phyloP scores from a whole-genome alignment of 192 early-diverging fungal genomes.

The Thamnidium elegans region DNA sequence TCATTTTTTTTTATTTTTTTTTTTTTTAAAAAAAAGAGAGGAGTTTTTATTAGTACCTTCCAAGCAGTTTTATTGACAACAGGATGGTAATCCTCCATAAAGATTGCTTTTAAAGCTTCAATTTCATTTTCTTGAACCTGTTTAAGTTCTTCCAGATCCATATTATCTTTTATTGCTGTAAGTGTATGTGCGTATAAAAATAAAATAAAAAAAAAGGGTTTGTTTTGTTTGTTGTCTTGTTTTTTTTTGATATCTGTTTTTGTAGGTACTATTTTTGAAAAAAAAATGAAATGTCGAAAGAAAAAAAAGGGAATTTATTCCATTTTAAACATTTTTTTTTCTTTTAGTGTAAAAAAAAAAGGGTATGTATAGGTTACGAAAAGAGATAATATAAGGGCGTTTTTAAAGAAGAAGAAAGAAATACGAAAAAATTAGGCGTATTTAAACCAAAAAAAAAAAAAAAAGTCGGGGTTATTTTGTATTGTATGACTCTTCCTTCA shows the following conservation, averaged over 20 bases:
- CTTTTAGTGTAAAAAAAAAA: not conserved
- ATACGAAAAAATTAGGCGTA: too few species aligned
- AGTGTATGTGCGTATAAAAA: not conserved
- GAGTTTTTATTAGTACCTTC: slow-evolving; percentile 37
- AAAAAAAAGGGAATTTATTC: not conserved
- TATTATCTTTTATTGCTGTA: not conserved
- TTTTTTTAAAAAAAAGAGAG: too few species aligned
- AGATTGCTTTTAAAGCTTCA: slow-evolving; percentile 64
- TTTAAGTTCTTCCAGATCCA: slow-evolving; percentile 49
- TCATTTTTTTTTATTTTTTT: not conserved
- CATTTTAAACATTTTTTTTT: not conserved
- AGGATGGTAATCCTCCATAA: slow-evolving; percentile 56
- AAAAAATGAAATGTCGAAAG: not conserved
- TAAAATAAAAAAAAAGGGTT: not conserved
- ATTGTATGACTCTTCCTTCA: too few species aligned
- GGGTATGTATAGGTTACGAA: not conserved
- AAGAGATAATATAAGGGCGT: too few species aligned
- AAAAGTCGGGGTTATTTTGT: too few species aligned
- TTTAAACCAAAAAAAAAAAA: too few species aligned
- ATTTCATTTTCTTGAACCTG: slow-evolving; percentile 72
- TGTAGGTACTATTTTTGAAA: slow-evolving; percentile 2
- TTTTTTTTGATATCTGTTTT: not conserved
- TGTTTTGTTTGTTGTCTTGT: not conserved
- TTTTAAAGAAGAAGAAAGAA: too few species aligned
- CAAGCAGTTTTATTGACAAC: slow-evolving; percentile 47